Conservation (phyloP, 1,139 yeast species). For the Kodamaea alishanica region DNA sequence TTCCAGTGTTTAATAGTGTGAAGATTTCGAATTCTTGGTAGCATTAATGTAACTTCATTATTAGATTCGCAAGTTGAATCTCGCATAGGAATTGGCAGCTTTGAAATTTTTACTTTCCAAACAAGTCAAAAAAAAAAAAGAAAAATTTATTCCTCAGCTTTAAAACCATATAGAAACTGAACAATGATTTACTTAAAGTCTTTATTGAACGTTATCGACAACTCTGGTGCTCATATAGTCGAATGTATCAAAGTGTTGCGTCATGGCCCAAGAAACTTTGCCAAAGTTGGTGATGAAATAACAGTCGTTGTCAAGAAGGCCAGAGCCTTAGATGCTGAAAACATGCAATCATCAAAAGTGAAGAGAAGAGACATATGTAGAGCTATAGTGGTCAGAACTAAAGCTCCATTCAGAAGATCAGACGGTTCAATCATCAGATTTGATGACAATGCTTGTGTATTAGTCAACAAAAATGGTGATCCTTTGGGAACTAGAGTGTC, state of each 20-base stretch:
- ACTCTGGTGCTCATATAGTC: slow-evolving; percentile 91
- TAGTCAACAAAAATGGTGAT: slow-evolving; percentile 86
- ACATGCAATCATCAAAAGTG: slow-evolving; percentile 74
- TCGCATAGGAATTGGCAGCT: too few relatives aligned
- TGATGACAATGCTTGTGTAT: slow-evolving; percentile 96
- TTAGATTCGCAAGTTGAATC: not conserved
- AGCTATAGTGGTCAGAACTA: slow-evolving; percentile 92
- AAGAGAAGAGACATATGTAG: slow-evolving; percentile 95
- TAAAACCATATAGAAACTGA: not conserved
- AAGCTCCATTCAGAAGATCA: slow-evolving; percentile 75
- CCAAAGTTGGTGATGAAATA: slow-evolving; percentile 84
- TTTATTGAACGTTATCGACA: slow-evolving; percentile 86
- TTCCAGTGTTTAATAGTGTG: slow-evolving; percentile 23
- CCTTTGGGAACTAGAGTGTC: slow-evolving; percentile 94
- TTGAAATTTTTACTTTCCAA: too few relatives aligned
- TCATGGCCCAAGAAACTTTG: slow-evolving; percentile 81
- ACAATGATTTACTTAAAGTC: slow-evolving; percentile 83
- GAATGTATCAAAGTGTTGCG: slow-evolving; percentile 95
- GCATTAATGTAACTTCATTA: not conserved
- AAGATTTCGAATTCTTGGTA: not conserved
- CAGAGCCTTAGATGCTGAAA: slow-evolving; percentile 59
- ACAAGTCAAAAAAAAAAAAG: not conserved
- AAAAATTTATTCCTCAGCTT: not conserved
- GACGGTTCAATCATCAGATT: slow-evolving; percentile 87
- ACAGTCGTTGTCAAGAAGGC: slow-evolving; percentile 96